Percentiles rank a stretch among this genome's conserved stretches.
phyloP scores from a whole-genome alignment of 148 eudicot genomes.

The Rhododendron vialii region DNA sequence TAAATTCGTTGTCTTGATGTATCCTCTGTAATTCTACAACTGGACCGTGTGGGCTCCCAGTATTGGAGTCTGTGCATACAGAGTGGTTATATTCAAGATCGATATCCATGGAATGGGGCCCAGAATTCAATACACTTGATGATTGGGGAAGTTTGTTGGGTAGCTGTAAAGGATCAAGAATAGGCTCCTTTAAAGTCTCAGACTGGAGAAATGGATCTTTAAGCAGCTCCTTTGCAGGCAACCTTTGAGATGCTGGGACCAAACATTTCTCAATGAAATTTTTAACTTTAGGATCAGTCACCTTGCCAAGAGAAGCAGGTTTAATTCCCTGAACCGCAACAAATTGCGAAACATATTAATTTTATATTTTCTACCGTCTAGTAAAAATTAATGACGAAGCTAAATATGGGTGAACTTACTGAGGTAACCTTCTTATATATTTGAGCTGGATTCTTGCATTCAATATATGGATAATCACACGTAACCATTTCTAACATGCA shows the following conservation, averaged over 20 bases:
- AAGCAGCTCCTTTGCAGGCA: constrained; percentile 67
- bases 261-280: constrained; percentile 78
- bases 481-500: constrained; percentile 90
- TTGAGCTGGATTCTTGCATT: constrained; percentile 88
- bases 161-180: constrained; percentile 24
- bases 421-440: constrained; percentile 72
- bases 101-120: constrained; percentile 53
- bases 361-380: background rate
- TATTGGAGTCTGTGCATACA: constrained; percentile 22
- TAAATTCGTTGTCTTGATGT: constrained; percentile 49
- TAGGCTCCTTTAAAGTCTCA: constrained; percentile 30
- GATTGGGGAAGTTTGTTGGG: constrained; percentile 28
- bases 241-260: constrained; percentile 55
- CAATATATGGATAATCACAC: constrained; percentile 76
- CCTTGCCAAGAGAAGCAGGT: constrained; percentile 73
- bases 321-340: constrained; percentile 55
- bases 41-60: constrained; percentile 19
- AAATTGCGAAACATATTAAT: background rate
- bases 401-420: constrained; percentile 39
- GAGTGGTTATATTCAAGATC: constrained; percentile 43
- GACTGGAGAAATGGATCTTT: constrained; percentile 56
- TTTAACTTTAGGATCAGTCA: constrained; percentile 53
- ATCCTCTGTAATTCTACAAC: constrained; percentile 43
- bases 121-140: constrained; percentile 15
- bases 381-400: background rate